Evolutionary conservation across 2,329 filamentous ascomycete genomes (phyloP), one percentile per base, ranked within the genome.

Genomic region (Fusarium piperis): DNA sequence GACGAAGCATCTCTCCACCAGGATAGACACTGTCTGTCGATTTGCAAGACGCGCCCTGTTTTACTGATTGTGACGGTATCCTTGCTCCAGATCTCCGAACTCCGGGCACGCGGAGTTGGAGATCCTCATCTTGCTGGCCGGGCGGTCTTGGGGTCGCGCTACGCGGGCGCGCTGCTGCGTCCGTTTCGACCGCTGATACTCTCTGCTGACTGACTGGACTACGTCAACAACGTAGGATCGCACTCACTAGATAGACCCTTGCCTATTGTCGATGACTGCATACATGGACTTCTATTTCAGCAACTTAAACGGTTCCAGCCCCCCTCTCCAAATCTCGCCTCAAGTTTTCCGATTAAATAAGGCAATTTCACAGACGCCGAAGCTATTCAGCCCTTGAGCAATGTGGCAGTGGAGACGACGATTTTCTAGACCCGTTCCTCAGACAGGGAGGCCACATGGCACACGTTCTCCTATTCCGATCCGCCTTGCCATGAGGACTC

Each of bases 371-470:
- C 55, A 36, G 67, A 26, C 26, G 39, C 64, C 60, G 51, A 59
- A 62, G 59, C 68, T 72, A 73, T 60, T 64, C 53, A 57, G 57
- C 41, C 41, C 35, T 33, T 39, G 16, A 51, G 26, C 41, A 44
- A 26, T 55, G 39, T 26, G 52, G 26, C 32, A n/a, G 70, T 68
- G 68, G 72, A 53, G 63, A 62, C 67, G 30, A 32, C 26, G 39
- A n/a, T 44, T 60, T 64, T 74, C 58, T 53, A 55, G 30, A 59
- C 48, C 55, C 62, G 64, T 60, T 59, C 33, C 46, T 65, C 44
- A 64, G 67, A 62, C 67, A 72, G 62, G 74, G 73, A 63, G 65
- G 67, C 73, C 74, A 76, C 71, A 77, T 76, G 73, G 74, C 73
- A 73, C 59, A 35, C 33, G 33, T 55, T 51, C 59, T 72, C 65